Evolutionary conservation across 176 grass and related monocot genomes (phyloP).

Genomic region (Carex pumila): DNA sequence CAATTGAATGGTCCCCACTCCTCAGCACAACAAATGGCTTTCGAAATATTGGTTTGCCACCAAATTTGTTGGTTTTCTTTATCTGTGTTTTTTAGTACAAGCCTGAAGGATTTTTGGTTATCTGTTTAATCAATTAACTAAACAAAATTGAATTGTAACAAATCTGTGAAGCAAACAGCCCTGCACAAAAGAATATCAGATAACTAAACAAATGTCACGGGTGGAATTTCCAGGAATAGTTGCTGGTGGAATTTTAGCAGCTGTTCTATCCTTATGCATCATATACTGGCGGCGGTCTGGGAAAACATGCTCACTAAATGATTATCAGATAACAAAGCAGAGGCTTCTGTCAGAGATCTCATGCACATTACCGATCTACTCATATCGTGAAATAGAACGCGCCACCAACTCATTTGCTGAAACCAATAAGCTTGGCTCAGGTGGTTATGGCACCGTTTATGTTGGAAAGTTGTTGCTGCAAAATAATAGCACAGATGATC

Average conservation of each 20-base stretch:
- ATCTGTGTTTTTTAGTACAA: too few relatives aligned
- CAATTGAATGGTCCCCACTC: not conserved
- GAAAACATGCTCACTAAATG: not conserved
- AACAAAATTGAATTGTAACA: not conserved
- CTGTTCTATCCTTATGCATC: slow-evolving; percentile 22
- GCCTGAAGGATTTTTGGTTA: not conserved
- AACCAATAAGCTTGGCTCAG: slow-evolving; percentile 62
- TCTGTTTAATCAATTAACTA: not conserved
- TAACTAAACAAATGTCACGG: too few relatives aligned
- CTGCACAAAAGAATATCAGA: not conserved
- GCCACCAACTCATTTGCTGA: slow-evolving; percentile 73
- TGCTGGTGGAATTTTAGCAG: not conserved
- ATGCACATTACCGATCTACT: slow-evolving; percentile 56
- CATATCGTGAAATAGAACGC: slow-evolving; percentile 53
- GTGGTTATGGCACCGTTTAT: slow-evolving; percentile 86
- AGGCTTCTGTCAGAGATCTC: slow-evolving; percentile 46
- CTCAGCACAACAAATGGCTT: not conserved
- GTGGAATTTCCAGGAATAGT: slow-evolving; percentile 23
- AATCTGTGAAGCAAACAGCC: not conserved
- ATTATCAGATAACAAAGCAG: slow-evolving; percentile 17
- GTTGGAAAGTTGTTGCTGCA: slow-evolving; percentile 46
- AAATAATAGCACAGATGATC: slow-evolving; percentile 14
- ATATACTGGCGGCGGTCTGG: not conserved
- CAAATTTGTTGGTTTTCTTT: not conserved
- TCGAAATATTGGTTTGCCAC: not conserved